phyloP scores from a whole-genome alignment of 129 eudicot genomes.

The Centrapalus pauciflorus region DNA sequence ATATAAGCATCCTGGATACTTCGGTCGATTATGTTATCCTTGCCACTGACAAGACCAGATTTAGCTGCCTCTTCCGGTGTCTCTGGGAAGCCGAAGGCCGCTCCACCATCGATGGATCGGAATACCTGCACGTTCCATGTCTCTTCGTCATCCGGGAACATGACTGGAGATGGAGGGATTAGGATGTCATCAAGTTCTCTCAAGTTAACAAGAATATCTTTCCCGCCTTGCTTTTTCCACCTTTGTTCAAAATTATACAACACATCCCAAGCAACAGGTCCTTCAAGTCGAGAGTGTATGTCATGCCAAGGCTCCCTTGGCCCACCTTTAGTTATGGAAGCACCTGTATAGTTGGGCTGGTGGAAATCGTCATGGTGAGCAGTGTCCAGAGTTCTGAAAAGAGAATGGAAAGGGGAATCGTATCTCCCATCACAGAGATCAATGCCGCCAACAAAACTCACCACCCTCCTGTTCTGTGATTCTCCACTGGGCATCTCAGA shows the following conservation, averaged over 20 bases:
- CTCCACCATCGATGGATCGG: conserved; percentile 80
- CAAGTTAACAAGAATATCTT: conserved; percentile 51
- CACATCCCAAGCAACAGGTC: conserved; percentile 90
- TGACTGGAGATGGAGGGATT: conserved; percentile 68
- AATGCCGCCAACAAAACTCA: conserved; percentile 77
- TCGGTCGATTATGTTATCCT: conserved; percentile 75
- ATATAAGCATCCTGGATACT: conserved; percentile 88
- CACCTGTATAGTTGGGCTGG: conserved; percentile 71
- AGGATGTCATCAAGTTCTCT: conserved; percentile 52
- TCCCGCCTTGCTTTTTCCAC: conserved; percentile 83
- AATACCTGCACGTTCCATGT: conserved; percentile 76
- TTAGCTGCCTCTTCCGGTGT: conserved; percentile 70
- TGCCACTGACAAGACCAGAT: conserved; percentile 77
- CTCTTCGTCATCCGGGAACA: conserved; percentile 62
- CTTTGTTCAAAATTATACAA: conserved; percentile 73
- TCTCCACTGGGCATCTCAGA: conserved; percentile 52
- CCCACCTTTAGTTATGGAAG: conserved; percentile 62
- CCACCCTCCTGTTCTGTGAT: conserved; percentile 49
- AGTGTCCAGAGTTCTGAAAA: conserved; percentile 68
- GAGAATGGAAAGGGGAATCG: conserved; percentile 69
- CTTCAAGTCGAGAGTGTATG: conserved; percentile 61
- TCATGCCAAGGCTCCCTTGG: conserved; percentile 93
- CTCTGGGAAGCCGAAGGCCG: conserved; percentile 83
- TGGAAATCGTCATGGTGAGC: conserved; percentile 87
- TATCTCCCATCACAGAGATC: conserved; percentile 82